Percentiles rank a stretch among this genome's conserved stretches.
These are phyloP conservation scores for Lagenidium giganteum DNA, from an alignment of 352 stramenopile genomes.

Conservation along the genomic window DNA sequence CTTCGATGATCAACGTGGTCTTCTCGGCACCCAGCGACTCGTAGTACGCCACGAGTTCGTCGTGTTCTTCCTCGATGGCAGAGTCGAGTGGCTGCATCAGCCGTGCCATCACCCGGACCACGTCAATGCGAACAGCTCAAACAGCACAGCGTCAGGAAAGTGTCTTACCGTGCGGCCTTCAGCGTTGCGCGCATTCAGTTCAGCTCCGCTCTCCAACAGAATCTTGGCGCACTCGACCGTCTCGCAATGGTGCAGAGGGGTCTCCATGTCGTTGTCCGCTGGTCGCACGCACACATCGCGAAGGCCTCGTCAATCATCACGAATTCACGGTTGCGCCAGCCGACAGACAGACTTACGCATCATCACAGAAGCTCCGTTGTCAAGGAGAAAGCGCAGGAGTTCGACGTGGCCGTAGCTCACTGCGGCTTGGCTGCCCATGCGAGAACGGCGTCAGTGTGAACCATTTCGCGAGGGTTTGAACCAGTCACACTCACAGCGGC, in stretches of 20 bases:
- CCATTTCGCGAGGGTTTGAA: neutral
- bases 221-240: constrained; percentile 51
- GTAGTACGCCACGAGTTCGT: constrained; percentile 44
- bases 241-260: constrained; percentile 57
- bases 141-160: neutral
- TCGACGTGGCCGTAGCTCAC: constrained; percentile 71
- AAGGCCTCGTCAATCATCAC: no score
- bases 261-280: constrained; percentile 66
- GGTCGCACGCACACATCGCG: neutral
- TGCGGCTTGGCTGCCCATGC: constrained; percentile 37
- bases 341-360: constrained; percentile 21
- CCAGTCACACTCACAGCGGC: constrained; percentile 35
- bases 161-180: constrained; percentile 48
- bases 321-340: no score
- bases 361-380: constrained; percentile 30
- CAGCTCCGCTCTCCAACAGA: constrained; percentile 43
- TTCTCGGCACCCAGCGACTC: constrained; percentile 44
- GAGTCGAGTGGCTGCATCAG: constrained; percentile 39
- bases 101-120: neutral
- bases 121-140: neutral
- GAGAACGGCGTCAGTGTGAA: neutral
- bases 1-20: constrained; percentile 25
- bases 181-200: constrained; percentile 60
- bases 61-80: constrained; percentile 59
- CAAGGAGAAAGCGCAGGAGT: constrained; percentile 41